Evolutionary conservation across 768 basidiomycete genomes (phyloP), one percentile per base, ranked within the genome.

Genomic region (Trametes sanguinea): DNA sequence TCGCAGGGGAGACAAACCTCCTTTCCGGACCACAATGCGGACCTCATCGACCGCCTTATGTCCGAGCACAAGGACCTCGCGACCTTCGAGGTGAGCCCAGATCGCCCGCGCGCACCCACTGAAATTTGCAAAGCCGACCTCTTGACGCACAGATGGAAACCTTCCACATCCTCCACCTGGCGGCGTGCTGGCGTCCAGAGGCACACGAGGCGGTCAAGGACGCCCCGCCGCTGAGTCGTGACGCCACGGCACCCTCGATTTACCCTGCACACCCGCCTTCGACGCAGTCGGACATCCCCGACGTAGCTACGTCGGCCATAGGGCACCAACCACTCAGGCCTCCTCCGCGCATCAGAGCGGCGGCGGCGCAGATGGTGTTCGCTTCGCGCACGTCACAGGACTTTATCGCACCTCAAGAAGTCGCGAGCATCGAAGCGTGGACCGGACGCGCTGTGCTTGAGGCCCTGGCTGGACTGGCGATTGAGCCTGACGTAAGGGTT

Each of bases 1-100:
- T 92, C 90, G 11, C 92, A 93, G 76, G 92, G 92, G 47, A 82
- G 92, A 65, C 85, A 86, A 67, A 92, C 90, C 2, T 88, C 89
- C 4, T 93, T 93, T 69, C 84, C 84, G 39, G 91, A 93, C 74
- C 78, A 83, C 69, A 94, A 93, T 71, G 76, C 77, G 35, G 74
- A 78, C 67, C 80, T 93, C 57, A 83, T 92, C 54, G 78, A 83
- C 51, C 73, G 80, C 43, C 73, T 93, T 47, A 77, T 81, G 67
- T 69, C 72, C 33, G 73, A 77, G n/a, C 76, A 84, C 46, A 72
- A 76, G 46, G 82, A 85, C 54, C 73, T 90, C 47, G 78, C 84
- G 3, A 89, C 88, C 6, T 77, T 93, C 58, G 92, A 93, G 82
- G 90, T 89, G 65, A 57, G 71, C 54, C 59, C 14, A 50, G 42